Conservation (phyloP, 2,329 filamentous ascomycete species). For the Scolecobasidium constrictum region DNA sequence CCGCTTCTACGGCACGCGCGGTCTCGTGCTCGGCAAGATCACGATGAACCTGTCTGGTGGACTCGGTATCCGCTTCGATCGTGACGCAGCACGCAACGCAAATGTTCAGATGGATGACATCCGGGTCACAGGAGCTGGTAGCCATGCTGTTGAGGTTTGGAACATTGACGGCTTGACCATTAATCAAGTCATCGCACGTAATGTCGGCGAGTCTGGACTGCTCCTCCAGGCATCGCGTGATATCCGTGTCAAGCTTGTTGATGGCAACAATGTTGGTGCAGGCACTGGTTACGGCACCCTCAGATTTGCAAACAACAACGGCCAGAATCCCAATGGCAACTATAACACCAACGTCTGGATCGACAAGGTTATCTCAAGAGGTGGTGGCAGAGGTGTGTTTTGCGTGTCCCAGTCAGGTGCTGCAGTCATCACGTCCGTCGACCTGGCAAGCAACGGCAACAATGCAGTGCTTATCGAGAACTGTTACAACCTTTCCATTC, state of each 20-base stretch:
- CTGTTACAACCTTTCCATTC: too few relatives aligned
- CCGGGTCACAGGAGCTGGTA: conserved; percentile 40
- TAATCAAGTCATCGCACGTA: conserved; percentile 39
- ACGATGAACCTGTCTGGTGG: conserved; percentile 45
- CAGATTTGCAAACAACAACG: conserved; percentile 47
- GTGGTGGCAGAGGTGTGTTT: conserved; percentile 41
- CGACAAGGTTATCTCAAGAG: conserved; percentile 43
- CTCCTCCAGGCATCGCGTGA: conserved; percentile 44
- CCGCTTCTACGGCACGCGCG: conserved; percentile 41
- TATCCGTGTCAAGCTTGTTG: conserved; percentile 42
- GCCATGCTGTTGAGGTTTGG: conserved; percentile 49
- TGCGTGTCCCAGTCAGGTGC: too few relatives aligned
- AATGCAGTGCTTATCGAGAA: too few relatives aligned
- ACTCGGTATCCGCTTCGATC: conserved; percentile 47
- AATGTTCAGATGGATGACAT: conserved; percentile 45
- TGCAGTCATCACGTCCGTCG: too few relatives aligned
- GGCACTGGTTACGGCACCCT: conserved; percentile 46
- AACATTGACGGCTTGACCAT: conserved; percentile 46
- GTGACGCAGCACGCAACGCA: conserved; percentile 40
- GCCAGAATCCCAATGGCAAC: conserved; percentile 34
- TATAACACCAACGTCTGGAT: conserved; percentile 44
- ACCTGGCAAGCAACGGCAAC: too few relatives aligned
- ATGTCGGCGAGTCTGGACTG: conserved; percentile 47
- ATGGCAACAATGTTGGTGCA: conserved; percentile 43
- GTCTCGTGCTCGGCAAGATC: conserved; percentile 40